Evolutionary conservation across 176 grass and related monocot species (phyloP), one percentile per base, ranked within the genome.

Genomic region (Eragrostis nindensis): DNA sequence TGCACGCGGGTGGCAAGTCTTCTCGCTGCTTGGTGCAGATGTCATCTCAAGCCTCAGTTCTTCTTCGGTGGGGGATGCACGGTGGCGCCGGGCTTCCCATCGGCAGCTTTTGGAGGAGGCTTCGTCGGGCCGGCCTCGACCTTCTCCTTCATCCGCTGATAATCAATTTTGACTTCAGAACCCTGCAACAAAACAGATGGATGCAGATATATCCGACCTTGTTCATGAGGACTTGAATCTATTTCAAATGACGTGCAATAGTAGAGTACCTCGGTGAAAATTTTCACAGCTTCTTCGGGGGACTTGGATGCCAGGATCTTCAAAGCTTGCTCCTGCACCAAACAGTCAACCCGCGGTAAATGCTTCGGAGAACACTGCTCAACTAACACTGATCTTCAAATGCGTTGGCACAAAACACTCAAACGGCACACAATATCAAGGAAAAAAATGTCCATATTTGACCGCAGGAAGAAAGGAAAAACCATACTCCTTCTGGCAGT

Each of bases 261-360:
- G 5, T 24, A 19, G 14, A 6, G 8, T 77, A 88, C 86, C 73
- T 78, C 27, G 5, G 80, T 84, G 44, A 88, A 79, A 24, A 70
- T 56, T 74, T 64, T 84, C 14, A 64, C 25, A 44, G 80, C 80
- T 21, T 88, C 86, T 25, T 88, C 73, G 6, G 74, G 62, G 54
- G 71, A 36, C 19, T 84, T 67, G 71, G 55, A 56, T 70, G 43
- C 56, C 71, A 88, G 72, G 36, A 79, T 47, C 52, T 88, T 78
- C 21, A 88, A 11, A 44, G 86, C 86, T 72, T 88, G 71, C 86
- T 72, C 72, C 86, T 88, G 75, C 36, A 17, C n/a, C 30, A 71
- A 8, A 19, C 56, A 39, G 61, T 71, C 56, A 78, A 83, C 67
- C 61, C 21, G 17, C 49, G 53, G 83, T 85, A 71, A 78, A 42